Percentiles rank a stretch among this genome's conserved stretches.
Conservation (phyloP, 345 rosid species). For the Streptanthus diversifolius region DNA sequence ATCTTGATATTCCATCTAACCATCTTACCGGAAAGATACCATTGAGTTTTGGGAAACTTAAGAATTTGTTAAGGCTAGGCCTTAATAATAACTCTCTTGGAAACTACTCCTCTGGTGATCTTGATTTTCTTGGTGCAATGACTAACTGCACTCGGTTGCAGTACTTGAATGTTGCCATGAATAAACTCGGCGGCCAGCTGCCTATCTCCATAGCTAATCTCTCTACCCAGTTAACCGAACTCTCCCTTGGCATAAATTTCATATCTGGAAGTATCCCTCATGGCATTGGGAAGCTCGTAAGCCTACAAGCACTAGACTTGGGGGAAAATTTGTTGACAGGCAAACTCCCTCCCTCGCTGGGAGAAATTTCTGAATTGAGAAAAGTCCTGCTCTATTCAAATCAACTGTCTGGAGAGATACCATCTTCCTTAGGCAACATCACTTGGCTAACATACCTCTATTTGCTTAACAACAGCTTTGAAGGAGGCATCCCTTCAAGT, state of each 20-base stretch:
- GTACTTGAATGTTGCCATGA: not conserved
- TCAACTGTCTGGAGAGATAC: conserved; percentile 20
- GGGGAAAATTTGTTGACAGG: conserved; percentile 14
- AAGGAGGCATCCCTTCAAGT: not conserved
- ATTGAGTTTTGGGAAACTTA: conserved; percentile 19
- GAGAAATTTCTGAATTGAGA: conserved; percentile 8
- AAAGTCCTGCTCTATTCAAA: conserved; percentile 21
- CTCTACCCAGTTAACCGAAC: not conserved
- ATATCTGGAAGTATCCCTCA: conserved; percentile 20
- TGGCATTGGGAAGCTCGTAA: not conserved
- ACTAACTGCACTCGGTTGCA: conserved; percentile 7
- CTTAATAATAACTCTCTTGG: conserved; percentile 12
- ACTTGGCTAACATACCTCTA: not conserved
- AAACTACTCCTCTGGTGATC: conserved; percentile 22
- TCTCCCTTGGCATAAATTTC: conserved; percentile 10
- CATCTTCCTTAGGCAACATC: conserved; percentile 11
- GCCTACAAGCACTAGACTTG: conserved; percentile 14
- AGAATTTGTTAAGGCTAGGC: not conserved
- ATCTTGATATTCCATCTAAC: conserved; percentile 6
- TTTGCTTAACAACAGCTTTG: not conserved
- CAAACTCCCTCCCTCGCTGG: not conserved
- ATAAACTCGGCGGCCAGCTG: conserved; percentile 2
- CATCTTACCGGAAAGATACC: conserved; percentile 19
- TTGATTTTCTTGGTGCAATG: conserved; percentile 28
- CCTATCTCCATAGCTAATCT: conserved; percentile 21